Base-by-base conservation (phyloP, 2,329 filamentous ascomycete species). In the Cladophialophora bantiana region DNA sequence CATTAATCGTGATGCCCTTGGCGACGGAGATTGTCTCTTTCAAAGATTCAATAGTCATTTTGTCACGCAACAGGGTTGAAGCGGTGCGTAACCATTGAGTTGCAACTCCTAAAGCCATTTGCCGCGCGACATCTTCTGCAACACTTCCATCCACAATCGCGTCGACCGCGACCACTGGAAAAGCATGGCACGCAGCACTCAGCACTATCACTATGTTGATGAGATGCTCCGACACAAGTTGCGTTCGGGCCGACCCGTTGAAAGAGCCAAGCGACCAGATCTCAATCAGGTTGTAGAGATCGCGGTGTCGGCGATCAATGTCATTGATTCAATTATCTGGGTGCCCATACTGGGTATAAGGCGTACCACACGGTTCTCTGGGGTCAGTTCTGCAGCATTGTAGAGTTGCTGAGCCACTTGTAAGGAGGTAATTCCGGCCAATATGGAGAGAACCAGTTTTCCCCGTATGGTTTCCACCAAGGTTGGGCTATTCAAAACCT, bases 121-220 rank as follows among this genome's bases (percentile, higher is more conserved):
- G 80, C 12, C 82, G 73, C 2, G 82, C 81, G 31, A 86, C 71
- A 0, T 84, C 84, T 78, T 84, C 84, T 0, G 83, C 83, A 3
- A 86, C 83, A 0, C 78, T 83, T 3, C 83, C 84, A 68, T 85
- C 83, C 0, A 83, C 80, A 52, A 85, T 76, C 0, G 81, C 82
- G 70, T 86, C 84, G 3, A 53, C n/a, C 12, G 58, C 58, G 13
- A 53, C 45, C 18, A 53, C 45, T 18, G 83, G 74, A 38, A 71
- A 45, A 18, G 70, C 66, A 68, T 60, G 66, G 32, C 60, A 52
- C n/a, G 66, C 48, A 1, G 66, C 68, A 4, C 84, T 88, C 2
- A 89, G 79, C 0, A 86, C 85, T 0, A 86, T 88, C 42, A 79
- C 79, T 1, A 81, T 85, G 73, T 88, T 85, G 83, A 89, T 86